Base-by-base conservation (phyloP, 345 rosid species). In the Arabidopsis arenosa region DNA sequence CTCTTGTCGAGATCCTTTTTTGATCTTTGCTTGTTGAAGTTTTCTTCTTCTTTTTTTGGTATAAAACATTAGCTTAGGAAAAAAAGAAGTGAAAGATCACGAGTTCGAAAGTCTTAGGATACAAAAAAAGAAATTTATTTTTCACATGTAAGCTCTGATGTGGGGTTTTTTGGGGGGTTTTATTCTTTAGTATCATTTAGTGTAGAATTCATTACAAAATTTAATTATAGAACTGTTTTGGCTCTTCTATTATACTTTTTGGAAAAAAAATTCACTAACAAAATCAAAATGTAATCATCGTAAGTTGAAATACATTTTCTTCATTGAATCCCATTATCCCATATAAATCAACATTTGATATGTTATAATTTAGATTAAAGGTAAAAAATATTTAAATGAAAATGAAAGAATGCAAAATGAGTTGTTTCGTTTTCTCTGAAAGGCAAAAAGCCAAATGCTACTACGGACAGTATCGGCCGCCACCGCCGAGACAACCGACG, bases 11-110 rank as follows among this genome's bases (percentile, higher is more conserved):
- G 63, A 72, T 66, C 49, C 61, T 48, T 76, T 79, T 76, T 33
- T 61, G 63, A 73, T 70, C 68, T 78, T 54, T 76, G 55, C 79
- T 76, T 76, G 79, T 76, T 69, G 65, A 62, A 45, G 59, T 35
- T 41, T 40, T 23, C 26, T 61, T 9, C n/a, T 45, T 66, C 3
- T 28, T 2, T 52, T 68, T 75, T 58, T 5, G 36, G 44, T 63
- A 63, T 37, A 37, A 70, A 63, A 70, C 66, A 30, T 26, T 76
- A 76, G 80, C 70, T 9, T 76, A 76, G 80, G 75, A 68, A 32
- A 56, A 47, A 28, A 68, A n/a, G 12, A 61, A 61, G 75, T 40
- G 47, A 21, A 51, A 60, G 69, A 39, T 45, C 66, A 8, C 26
- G 3, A 58, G 59, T 33, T 18, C 30, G 54, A 74, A 63, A 15